Evolutionary conservation across 2,329 filamentous ascomycete genomes (phyloP).

Genomic region (Rutstroemia sp.): DNA sequence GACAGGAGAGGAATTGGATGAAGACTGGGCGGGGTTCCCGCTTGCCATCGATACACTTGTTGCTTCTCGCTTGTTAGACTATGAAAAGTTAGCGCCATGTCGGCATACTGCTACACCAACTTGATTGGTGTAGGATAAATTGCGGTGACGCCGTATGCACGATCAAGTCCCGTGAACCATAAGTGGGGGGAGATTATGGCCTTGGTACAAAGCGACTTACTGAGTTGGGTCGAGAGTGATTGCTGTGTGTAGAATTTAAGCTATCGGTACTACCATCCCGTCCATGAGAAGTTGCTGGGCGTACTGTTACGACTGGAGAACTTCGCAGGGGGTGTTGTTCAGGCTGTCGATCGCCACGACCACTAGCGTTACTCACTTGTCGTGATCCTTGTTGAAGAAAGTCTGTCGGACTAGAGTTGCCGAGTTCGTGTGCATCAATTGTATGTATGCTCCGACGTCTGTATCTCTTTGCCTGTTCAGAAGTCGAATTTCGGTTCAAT

Average conservation of each 20-base stretch:
- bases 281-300: slow-evolving; percentile 24
- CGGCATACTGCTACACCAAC: slow-evolving; percentile 16
- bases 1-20: slow-evolving; percentile 25
- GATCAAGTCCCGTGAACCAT: slow-evolving; percentile 11
- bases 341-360: slow-evolving; percentile 26
- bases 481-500: slow-evolving; percentile 46
- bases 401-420: slow-evolving; percentile 10
- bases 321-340: slow-evolving; percentile 29
- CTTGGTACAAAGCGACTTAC: slow-evolving; percentile 43
- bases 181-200: slow-evolving; percentile 2
- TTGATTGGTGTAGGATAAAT: slow-evolving; percentile 28
- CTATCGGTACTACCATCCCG: slow-evolving; percentile 58
- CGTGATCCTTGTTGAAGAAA: slow-evolving; percentile 24
- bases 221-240: slow-evolving; percentile 53
- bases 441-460: slow-evolving; percentile 77
- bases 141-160: slow-evolving; percentile 19
- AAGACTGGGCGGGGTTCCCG: slow-evolving; percentile 37
- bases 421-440: slow-evolving; percentile 35
- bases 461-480: slow-evolving; percentile 68
- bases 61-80: slow-evolving; percentile 54
- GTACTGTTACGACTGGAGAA: slow-evolving; percentile 24
- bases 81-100: slow-evolving; percentile 39
- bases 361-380: slow-evolving; percentile 25
- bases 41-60: slow-evolving; percentile 34
- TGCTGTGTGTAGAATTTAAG: slow-evolving; percentile 49